phyloP scores from a whole-genome alignment of 805 yeast species.

The Lipomyces orientalis region DNA sequence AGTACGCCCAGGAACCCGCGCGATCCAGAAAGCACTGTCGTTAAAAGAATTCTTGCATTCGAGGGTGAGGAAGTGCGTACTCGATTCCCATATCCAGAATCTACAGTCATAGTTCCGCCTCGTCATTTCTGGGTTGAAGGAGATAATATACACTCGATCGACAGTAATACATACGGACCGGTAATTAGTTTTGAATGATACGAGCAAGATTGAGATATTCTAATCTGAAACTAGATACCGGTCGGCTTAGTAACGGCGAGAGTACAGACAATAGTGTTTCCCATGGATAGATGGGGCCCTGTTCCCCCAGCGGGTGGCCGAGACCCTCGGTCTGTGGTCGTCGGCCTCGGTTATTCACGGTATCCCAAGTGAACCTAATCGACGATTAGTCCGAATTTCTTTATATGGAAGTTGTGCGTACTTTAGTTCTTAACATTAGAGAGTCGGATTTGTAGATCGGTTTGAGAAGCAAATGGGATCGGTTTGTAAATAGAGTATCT shows the following conservation, averaged over 20 bases:
- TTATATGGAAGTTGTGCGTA: too few relatives aligned
- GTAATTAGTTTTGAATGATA: constrained; percentile 44
- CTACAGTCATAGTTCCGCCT: constrained; percentile 66
- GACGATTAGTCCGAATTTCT: background rate
- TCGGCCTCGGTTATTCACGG: background rate
- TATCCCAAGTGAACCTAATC: background rate
- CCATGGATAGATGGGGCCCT: constrained; percentile 60
- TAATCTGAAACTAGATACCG: constrained; percentile 47
- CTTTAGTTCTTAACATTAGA: background rate
- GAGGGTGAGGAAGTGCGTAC: constrained; percentile 74
- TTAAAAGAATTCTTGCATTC: constrained; percentile 78
- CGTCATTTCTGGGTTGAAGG: constrained; percentile 96
- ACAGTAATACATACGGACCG: constrained; percentile 88
- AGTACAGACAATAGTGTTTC: constrained; percentile 74
- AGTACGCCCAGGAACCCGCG: constrained; percentile 52
- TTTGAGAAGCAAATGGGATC: background rate
- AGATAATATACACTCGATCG: constrained; percentile 78
- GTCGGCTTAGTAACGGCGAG: constrained; percentile 80
- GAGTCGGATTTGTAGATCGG: background rate
- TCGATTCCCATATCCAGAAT: constrained; percentile 69
- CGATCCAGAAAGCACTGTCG: constrained; percentile 75
- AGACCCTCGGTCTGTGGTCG: constrained; percentile 21
- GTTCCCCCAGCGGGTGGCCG: constrained; percentile 58
- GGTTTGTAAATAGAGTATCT: background rate
- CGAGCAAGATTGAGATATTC: background rate